A percentile compares a stretch with the other conserved stretches of the same genome.
Conservation (phyloP, 768 basidiomycete species). For the Tricholoma hemisulphureum region DNA sequence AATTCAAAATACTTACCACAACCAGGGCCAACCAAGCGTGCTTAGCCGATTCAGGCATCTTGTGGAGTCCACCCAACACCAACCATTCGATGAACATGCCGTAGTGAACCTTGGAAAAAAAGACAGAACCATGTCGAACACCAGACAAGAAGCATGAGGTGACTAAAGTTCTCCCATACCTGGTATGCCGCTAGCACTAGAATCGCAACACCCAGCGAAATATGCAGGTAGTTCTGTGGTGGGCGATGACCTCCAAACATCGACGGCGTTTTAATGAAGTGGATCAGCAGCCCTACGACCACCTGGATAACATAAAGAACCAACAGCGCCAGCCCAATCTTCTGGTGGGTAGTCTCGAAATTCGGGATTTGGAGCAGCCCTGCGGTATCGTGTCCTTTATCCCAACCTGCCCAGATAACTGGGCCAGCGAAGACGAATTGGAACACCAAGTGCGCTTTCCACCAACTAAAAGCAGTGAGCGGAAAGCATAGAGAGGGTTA, state of each 20-base stretch:
- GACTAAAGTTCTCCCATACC: slow-evolving; percentile 28
- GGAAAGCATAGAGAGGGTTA: background rate
- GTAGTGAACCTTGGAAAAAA: slow-evolving; percentile 41
- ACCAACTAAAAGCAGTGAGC: slow-evolving; percentile 40
- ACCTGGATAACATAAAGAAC: slow-evolving; percentile 54
- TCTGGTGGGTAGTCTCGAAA: slow-evolving; percentile 48
- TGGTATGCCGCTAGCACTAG: slow-evolving; percentile 54
- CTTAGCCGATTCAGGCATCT: slow-evolving; percentile 38
- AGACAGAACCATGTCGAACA: slow-evolving; percentile 1
- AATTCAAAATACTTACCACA: slow-evolving; percentile 28
- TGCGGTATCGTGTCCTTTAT: slow-evolving; percentile 40
- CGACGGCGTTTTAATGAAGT: slow-evolving; percentile 47
- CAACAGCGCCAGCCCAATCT: slow-evolving; percentile 51
- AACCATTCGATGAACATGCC: slow-evolving; percentile 51
- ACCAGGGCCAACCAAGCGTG: slow-evolving; percentile 48
- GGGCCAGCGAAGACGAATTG: slow-evolving; percentile 53
- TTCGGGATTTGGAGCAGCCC: slow-evolving; percentile 27
- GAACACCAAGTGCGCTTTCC: slow-evolving; percentile 46
- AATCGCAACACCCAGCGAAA: slow-evolving; percentile 51
- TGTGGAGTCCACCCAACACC: slow-evolving; percentile 32
- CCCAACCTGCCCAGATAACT: slow-evolving; percentile 51
- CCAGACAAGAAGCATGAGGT: background rate
- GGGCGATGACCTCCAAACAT: slow-evolving; percentile 41
- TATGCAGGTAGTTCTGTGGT: slow-evolving; percentile 56
- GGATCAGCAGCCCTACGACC: slow-evolving; percentile 47